Percentiles rank a stretch among this genome's conserved stretches.
These are phyloP conservation scores for Puccinia hordei DNA, from an alignment of 1,284 basidiomycete species.

Conservation along the genomic window DNA sequence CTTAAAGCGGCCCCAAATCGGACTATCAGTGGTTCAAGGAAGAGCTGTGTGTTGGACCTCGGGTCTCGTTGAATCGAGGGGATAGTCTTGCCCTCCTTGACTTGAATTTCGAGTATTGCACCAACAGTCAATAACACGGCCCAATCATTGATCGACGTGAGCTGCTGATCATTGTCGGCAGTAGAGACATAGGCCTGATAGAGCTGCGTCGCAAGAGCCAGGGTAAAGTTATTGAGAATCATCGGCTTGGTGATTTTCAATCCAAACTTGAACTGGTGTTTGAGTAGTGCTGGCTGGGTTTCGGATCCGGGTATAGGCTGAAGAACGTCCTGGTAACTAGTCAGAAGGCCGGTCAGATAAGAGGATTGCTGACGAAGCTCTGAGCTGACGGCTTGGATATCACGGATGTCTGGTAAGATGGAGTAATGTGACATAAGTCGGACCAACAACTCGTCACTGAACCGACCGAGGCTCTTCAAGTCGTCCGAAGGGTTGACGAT, in stretches of 20 bases:
- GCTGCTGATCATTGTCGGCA: neutral
- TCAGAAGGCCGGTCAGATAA: conserved; percentile 43
- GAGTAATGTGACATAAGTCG: conserved; percentile 44
- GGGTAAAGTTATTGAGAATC: conserved; percentile 42
- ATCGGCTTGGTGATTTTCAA: conserved; percentile 48
- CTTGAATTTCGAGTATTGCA: conserved; percentile 44
- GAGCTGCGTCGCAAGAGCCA: conserved; percentile 41
- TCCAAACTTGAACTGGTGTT: conserved; percentile 41
- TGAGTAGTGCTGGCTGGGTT: neutral
- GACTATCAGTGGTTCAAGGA: conserved; percentile 34
- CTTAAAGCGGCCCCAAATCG: conserved; percentile 20
- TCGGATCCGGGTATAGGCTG: conserved; percentile 8
- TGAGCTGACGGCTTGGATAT: conserved; percentile 27
- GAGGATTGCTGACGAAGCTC: conserved; percentile 42
- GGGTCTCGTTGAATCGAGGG: neutral
- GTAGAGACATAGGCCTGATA: conserved; percentile 14
- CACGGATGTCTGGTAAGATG: conserved; percentile 34
- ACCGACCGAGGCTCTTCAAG: conserved; percentile 17
- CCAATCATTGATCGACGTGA: conserved; percentile 42
- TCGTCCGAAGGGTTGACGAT: conserved; percentile 14
- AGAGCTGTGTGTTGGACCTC: neutral
- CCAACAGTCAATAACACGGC: conserved; percentile 34
- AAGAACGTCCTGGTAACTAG: conserved; percentile 38
- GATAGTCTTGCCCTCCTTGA: conserved; percentile 24
- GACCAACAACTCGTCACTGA: conserved; percentile 39